Evolutionary conservation across 805 yeast species (phyloP), one percentile per base, ranked within the genome.

Genomic region (Ascoidea asiatica): DNA sequence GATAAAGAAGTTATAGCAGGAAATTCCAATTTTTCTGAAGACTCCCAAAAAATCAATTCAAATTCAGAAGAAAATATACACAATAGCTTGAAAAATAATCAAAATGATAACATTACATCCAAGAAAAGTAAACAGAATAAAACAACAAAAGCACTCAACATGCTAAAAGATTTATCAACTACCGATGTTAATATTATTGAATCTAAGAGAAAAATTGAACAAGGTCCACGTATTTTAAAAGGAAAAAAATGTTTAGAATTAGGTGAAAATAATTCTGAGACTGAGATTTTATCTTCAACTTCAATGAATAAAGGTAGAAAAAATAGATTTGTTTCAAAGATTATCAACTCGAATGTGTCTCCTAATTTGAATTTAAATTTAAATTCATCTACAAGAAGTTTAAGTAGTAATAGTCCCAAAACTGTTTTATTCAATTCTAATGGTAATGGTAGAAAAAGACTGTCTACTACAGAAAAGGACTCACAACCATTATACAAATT

Each of bases 401-500:
- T n/a, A n/a, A n/a, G n/a, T n/a, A n/a, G n/a, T n/a, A n/a, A n/a
- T n/a, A n/a, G n/a, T n/a, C 33, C 33, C 11, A 23, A 7, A 23
- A 23, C 33, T 23, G 33, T 23, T 7, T 7, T 11, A 23, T 23
- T 11, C n/a, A n/a, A n/a, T n/a, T n/a, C n/a, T n/a, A n/a, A n/a
- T n/a, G n/a, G n/a, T n/a, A n/a, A n/a, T n/a, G n/a, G n/a, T 7
- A 23, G 33, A 23, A 23, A 23, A 11, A 23, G 33, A 23, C 11
- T 23, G 33, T 7, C 11, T 23, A 7, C 11, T 11, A 11, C 33
- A 7, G 33, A 11, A 6, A 11, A 6, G 11, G 33, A 23, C 33
- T 23, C 33, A 6, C 41, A 33, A 19, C 46, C 46, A 7, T 21
- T 47, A 17, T 47, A 47, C 38, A 37, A n/a, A 5, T 21, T 39